phyloP scores from a whole-genome alignment of 2,329 filamentous ascomycete species.

The Aphanocladium album region DNA sequence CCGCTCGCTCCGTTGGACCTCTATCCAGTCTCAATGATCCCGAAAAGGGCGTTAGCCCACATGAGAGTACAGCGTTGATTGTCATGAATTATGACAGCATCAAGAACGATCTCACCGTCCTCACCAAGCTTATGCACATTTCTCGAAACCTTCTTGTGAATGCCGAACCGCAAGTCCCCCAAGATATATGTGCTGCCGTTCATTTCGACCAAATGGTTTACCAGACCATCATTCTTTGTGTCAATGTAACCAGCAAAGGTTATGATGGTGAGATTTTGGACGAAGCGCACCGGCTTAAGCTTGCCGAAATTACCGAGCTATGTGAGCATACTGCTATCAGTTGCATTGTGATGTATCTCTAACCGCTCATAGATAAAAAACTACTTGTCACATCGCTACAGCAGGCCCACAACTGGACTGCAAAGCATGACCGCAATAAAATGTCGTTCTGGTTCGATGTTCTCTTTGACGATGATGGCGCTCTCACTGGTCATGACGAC shows the following conservation, averaged over 20 bases:
- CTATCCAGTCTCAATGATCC: conserved; percentile 48
- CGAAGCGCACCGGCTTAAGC: conserved; percentile 49
- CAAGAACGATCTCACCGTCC: conserved; percentile 56
- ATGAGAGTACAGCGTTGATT: conserved; percentile 58
- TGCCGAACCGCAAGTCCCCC: conserved; percentile 58
- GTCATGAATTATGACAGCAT: conserved; percentile 57
- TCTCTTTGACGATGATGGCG: conserved; percentile 54
- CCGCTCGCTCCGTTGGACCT: conserved; percentile 54
- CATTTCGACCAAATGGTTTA: conserved; percentile 63
- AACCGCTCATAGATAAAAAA: conserved; percentile 52
- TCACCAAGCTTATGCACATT: conserved; percentile 65
- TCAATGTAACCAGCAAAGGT: conserved; percentile 63
- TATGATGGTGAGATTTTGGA: conserved; percentile 61
- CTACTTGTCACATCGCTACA: conserved; percentile 61
- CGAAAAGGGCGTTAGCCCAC: conserved; percentile 52
- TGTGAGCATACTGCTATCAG: conserved; percentile 38
- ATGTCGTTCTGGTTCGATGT: conserved; percentile 66
- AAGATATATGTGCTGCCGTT: conserved; percentile 60
- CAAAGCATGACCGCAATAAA: conserved; percentile 64
- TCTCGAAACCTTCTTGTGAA: conserved; percentile 61
- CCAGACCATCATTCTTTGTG: conserved; percentile 59
- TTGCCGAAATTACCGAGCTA: conserved; percentile 60
- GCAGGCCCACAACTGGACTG: conserved; percentile 65
- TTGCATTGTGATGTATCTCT: not conserved
- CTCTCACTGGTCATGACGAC: conserved; percentile 45